phyloP scores from a whole-genome alignment of 2,329 filamentous ascomycete species.

The Pseudogymnoascus sp. region DNA sequence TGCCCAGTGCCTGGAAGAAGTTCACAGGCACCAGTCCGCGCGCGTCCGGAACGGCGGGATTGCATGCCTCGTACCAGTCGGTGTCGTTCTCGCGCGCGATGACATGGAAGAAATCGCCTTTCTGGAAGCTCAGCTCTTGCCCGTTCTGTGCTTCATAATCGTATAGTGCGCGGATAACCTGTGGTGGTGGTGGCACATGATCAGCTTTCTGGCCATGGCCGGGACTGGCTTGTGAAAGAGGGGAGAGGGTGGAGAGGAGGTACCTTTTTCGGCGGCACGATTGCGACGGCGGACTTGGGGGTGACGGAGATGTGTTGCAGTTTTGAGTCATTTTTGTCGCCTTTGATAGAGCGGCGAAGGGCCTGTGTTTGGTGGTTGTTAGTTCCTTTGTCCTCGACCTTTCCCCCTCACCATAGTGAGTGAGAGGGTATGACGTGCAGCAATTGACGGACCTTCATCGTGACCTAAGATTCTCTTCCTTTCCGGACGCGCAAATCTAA shows the following conservation, averaged over 20 bases:
- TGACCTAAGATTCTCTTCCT: background rate
- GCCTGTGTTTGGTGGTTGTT: conserved; percentile 32
- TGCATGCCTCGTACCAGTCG: conserved; percentile 98
- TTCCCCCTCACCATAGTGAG: background rate
- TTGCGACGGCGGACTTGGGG: conserved; percentile 61
- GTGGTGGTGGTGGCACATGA: conserved; percentile 9
- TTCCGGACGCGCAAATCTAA: background rate
- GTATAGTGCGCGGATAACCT: conserved; percentile 97
- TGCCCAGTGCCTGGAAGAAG: conserved; percentile 87
- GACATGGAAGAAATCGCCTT: conserved; percentile 97
- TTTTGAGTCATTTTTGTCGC: conserved; percentile 54
- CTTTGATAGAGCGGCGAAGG: conserved; percentile 62
- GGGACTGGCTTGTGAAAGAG: background rate
- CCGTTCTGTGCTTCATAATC: conserved; percentile 71
- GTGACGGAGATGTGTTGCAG: conserved; percentile 57
- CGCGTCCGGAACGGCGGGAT: conserved; percentile 77
- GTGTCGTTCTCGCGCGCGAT: conserved; percentile 89
- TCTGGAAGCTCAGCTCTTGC: conserved; percentile 82
- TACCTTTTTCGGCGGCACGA: conserved; percentile 66
- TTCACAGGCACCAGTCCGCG: conserved; percentile 87
- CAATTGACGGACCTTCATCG: background rate
- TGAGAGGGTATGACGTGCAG: background rate
- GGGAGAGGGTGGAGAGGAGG: conserved; percentile 19
- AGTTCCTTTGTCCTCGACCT: background rate
- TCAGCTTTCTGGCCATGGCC: background rate